A percentile compares a stretch with the other conserved stretches of the same genome.
phyloP scores from a whole-genome alignment of 495 filamentous ascomycete genomes.

The Aeminium ludgeri region DNA sequence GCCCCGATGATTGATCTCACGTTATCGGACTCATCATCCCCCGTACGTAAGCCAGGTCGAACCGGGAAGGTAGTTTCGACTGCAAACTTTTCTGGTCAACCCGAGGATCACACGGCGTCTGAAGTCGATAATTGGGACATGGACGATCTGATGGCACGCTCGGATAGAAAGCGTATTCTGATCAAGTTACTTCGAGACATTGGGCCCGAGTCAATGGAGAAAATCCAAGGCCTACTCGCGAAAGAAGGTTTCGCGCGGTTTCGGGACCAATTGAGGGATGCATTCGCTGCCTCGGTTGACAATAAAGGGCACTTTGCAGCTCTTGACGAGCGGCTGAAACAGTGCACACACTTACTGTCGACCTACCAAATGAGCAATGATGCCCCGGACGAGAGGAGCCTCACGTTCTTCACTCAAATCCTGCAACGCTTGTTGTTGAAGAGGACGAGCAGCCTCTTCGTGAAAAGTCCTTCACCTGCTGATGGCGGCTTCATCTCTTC shows the following conservation, averaged over 20 bases:
- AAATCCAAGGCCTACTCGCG: neutral
- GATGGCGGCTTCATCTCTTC: neutral
- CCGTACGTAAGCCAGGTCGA: neutral
- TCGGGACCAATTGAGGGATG: too few relatives aligned
- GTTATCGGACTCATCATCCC: slow-evolving; percentile 2
- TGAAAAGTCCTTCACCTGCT: neutral
- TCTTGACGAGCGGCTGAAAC: too few relatives aligned
- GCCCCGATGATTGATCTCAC: slow-evolving; percentile 4
- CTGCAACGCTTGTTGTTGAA: slow-evolving; percentile 1
- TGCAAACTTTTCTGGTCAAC: neutral
- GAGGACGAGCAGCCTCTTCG: neutral
- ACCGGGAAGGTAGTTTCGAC: neutral
- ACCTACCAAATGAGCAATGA: too few relatives aligned
- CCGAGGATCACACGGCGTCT: neutral
- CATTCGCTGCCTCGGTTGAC: too few relatives aligned
- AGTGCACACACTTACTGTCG: too few relatives aligned
- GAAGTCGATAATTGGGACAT: slow-evolving; percentile 17
- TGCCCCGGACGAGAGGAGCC: too few relatives aligned
- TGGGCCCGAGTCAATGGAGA: neutral
- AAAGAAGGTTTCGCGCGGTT: too few relatives aligned
- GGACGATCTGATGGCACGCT: slow-evolving; percentile 7
- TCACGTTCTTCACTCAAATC: neutral
- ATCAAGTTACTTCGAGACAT: slow-evolving; percentile 18
- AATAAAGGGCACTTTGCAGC: neutral
- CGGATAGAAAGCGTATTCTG: slow-evolving; percentile 18